These are phyloP conservation scores for Schizophyllum commune DNA, from an alignment of 1,284 basidiomycete species.

Conservation along the genomic window DNA sequence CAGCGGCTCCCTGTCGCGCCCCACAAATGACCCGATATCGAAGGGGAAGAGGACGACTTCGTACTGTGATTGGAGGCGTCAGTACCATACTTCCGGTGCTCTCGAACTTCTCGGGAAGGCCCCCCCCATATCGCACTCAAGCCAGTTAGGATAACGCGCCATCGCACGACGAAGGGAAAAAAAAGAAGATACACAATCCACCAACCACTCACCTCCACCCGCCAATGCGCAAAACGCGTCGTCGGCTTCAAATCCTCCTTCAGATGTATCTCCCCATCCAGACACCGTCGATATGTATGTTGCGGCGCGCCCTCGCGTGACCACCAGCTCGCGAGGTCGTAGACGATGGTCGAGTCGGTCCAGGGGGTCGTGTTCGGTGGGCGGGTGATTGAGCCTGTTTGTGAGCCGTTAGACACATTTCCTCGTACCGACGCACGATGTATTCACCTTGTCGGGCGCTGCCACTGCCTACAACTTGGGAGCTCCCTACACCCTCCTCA, in stretches of 20 bases:
- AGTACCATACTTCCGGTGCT: background rate
- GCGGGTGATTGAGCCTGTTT: too few relatives aligned
- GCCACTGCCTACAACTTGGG: too few relatives aligned
- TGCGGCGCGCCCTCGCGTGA: background rate
- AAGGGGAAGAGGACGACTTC: slow-evolving; percentile 25
- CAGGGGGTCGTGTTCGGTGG: too few relatives aligned
- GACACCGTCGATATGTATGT: background rate
- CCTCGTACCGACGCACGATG: too few relatives aligned
- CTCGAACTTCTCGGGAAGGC: slow-evolving; percentile 7
- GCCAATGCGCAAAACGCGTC: slow-evolving; percentile 9
- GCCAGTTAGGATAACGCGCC: too few relatives aligned
- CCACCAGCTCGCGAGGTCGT: background rate
- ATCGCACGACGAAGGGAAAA: too few relatives aligned
- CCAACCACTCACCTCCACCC: background rate
- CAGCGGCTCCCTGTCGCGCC: background rate
- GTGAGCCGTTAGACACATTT: too few relatives aligned
- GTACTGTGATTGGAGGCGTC: slow-evolving; percentile 17
- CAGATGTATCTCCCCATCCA: slow-evolving; percentile 36
- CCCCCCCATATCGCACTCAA: too few relatives aligned
- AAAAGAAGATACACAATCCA: too few relatives aligned
- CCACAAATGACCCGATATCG: slow-evolving; percentile 16
- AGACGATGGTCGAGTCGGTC: background rate
- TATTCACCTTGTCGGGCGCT: too few relatives aligned
- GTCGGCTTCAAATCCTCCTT: slow-evolving; percentile 30
- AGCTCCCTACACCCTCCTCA: slow-evolving; percentile 28